These are phyloP conservation scores for Eudorina sp. DNA, from an alignment of 139 green algal genomes.

Conservation along the genomic window DNA sequence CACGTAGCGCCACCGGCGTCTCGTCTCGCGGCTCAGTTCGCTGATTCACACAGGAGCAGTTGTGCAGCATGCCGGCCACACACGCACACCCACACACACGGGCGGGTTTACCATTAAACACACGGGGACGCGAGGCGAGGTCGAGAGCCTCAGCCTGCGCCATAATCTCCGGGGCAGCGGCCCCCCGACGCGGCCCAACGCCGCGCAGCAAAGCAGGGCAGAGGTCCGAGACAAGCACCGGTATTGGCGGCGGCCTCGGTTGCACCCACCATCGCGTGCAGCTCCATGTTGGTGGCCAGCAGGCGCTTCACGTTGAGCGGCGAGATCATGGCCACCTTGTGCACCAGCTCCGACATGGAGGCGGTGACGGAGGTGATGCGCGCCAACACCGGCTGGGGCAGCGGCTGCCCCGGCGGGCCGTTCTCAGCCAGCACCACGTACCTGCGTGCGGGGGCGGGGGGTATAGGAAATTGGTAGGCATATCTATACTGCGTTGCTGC, in stretches of 20 bases:
- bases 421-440: conserved; percentile 48
- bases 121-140: too few relatives aligned
- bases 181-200: too few relatives aligned
- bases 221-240: too few relatives aligned
- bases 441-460: background rate
- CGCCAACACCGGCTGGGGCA: conserved; percentile 5
- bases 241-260: background rate
- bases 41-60: too few relatives aligned
- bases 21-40: too few relatives aligned
- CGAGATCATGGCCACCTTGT: conserved; percentile 48
- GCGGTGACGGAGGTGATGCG: conserved; percentile 45
- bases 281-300: conserved; percentile 46
- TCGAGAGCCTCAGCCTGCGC: too few relatives aligned
- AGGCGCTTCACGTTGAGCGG: conserved; percentile 37
- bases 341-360: conserved; percentile 42
- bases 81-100: too few relatives aligned
- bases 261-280: conserved; percentile 36
- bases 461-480: background rate
- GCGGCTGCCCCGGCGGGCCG: background rate
- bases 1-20: too few relatives aligned
- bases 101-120: too few relatives aligned
- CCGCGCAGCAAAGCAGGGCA: too few relatives aligned
- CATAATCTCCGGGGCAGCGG: too few relatives aligned
- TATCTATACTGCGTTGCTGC: background rate
- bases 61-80: too few relatives aligned